A percentile compares a stretch with the other conserved stretches of the same genome.
Evolutionary conservation across 371 early-diverging fungal species (phyloP).

Genomic region (Circinella umbellata): DNA sequence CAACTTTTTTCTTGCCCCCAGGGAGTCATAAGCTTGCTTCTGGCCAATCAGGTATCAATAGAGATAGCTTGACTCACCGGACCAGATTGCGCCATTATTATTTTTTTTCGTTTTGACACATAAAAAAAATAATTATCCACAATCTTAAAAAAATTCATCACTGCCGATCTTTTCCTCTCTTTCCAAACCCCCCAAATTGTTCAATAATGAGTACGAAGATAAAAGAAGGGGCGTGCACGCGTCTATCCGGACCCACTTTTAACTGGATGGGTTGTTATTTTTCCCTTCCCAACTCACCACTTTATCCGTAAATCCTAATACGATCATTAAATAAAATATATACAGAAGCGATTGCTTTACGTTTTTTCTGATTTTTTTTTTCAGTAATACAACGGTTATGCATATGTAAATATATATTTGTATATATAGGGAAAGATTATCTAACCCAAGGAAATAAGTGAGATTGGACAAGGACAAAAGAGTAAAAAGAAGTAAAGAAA

Average conservation of each 20-base stretch:
- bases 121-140: not conserved
- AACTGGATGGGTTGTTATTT: not conserved
- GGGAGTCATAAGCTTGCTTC: not conserved
- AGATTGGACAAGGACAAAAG: too few species aligned
- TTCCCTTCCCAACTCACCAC: not conserved
- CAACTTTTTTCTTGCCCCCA: not conserved
- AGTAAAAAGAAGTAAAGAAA: too few species aligned
- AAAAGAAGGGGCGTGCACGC: not conserved
- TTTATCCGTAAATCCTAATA: too few species aligned
- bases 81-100: not conserved
- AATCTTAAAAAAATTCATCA: not conserved
- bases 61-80: not conserved
- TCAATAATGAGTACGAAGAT: not conserved
- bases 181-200: not conserved
- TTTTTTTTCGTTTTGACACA: not conserved
- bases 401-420: too few species aligned
- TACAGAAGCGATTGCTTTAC: too few species aligned
- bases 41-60: not conserved
- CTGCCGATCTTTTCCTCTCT: not conserved
- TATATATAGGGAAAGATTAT: too few species aligned
- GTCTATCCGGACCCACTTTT: too few species aligned
- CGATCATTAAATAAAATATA: too few species aligned
- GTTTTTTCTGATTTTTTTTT: not conserved
- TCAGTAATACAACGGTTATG: too few species aligned
- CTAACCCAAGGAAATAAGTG: too few species aligned